phyloP scores from a whole-genome alignment of 2,329 filamentous ascomycete genomes.

The Colletotrichum spinosum region DNA sequence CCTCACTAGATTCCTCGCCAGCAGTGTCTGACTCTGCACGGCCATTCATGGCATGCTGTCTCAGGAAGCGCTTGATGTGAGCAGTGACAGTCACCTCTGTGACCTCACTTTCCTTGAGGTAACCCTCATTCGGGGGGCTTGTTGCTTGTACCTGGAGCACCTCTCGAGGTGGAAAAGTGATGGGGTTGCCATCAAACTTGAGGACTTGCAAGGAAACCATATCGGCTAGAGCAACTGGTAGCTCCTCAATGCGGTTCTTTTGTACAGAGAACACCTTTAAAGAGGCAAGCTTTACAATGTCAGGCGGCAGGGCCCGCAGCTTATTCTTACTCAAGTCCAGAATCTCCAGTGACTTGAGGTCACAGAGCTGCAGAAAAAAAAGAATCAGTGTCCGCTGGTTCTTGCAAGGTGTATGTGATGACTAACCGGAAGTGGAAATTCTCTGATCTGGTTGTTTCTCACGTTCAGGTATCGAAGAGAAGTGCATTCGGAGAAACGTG shows the following conservation, averaged over 20 bases:
- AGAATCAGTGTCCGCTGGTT: constrained; percentile 32
- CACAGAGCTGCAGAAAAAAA: constrained; percentile 74
- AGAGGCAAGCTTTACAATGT: constrained; percentile 83
- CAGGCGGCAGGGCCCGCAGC: constrained; percentile 79
- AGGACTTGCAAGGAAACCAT: constrained; percentile 91
- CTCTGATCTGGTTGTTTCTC: constrained; percentile 78
- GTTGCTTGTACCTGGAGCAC: constrained; percentile 70
- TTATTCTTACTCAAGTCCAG: constrained; percentile 92
- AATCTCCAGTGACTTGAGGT: constrained; percentile 88
- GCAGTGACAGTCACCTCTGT: constrained; percentile 70
- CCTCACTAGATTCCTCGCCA: constrained; percentile 76
- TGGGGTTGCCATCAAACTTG: constrained; percentile 89
- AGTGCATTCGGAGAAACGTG: constrained; percentile 79
- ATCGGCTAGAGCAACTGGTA: constrained; percentile 86
- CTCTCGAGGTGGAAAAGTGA: constrained; percentile 78
- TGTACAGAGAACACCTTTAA: constrained; percentile 90
- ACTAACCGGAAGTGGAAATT: constrained; percentile 68
- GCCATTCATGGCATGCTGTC: constrained; percentile 63
- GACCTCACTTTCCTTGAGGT: constrained; percentile 72
- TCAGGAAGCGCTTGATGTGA: constrained; percentile 72
- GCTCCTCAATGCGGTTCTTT: constrained; percentile 85
- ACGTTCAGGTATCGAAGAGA: constrained; percentile 85
- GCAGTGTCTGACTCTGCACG: constrained; percentile 67
- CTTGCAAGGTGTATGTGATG: constrained; percentile 14
- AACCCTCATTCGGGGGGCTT: constrained; percentile 66